Base-by-base conservation (phyloP, 208 protist genomes). In the Leishmania tarentolae region DNA sequence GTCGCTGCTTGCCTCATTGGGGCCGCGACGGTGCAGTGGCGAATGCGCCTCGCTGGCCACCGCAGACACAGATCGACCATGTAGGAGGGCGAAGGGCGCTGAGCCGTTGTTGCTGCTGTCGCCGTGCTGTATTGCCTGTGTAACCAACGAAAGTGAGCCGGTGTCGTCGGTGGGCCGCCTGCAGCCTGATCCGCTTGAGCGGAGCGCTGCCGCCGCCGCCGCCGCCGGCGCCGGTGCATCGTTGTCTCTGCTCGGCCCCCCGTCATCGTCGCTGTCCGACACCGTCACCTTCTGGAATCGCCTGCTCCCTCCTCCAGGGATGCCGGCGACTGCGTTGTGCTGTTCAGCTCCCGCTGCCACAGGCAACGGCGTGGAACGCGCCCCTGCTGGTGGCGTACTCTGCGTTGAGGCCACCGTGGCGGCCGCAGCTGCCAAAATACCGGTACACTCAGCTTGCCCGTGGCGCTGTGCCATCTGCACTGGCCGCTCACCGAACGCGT, bases 401-500 rank as follows among this genome's bases (percentile, higher is more conserved):
- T 75, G 71, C 11, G 7, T 17, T 9, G 47, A 35, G 28, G 71
- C 4, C 28, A 31, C 42, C n/a, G 42, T 42, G 11, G 78, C 0
- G 28, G 68, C 42, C 3, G 68, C 68, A 24, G 68, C 68, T 19
- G 68, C 21, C 68, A 87, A 65, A 40, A 87, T 68, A 0, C 44
- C 65, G 3, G 24, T 71, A 28, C 79, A 83, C 59, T 80, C 83
- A 0, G 37, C 52, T 52, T 70, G 79, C 47, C 74, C 77, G 57
- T 69, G 75, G 3, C 83, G 79, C 72, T 87, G 57, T 13, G 83
- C 83, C 73, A 87, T 19, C 78, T 83, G 80, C 75, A 88, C 7
- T 21, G 88, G 81, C 1, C 40, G 83, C 73, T 91, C 88, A n/a
- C 81, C 83, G n/a, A 88, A 84, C 42, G 71, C 52, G 59, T 91